phyloP scores from a whole-genome alignment of 2,329 filamentous ascomycete species.

The Pezicula neosporulosa region DNA sequence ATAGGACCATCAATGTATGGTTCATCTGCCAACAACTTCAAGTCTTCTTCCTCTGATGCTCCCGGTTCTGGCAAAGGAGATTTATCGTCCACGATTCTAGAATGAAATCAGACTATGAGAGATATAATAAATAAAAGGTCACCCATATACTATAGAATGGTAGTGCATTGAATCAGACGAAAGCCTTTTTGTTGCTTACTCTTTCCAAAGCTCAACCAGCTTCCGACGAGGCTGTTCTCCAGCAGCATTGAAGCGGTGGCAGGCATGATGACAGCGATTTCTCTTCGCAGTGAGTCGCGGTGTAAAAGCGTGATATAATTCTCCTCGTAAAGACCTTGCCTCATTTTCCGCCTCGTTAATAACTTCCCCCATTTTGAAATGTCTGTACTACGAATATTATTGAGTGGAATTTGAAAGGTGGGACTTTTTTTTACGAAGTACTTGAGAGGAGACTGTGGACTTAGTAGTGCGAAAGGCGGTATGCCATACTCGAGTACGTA shows the following conservation, averaged over 20 bases:
- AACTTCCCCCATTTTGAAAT: slow-evolving; percentile 10
- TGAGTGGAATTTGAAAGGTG: too few species aligned
- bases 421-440: too few species aligned
- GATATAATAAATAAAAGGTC: background rate
- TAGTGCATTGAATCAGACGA: background rate
- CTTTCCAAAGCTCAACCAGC: slow-evolving; percentile 65
- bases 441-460: background rate
- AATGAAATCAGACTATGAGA: background rate
- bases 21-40: slow-evolving; percentile 57
- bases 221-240: slow-evolving; percentile 57
- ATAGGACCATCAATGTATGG: slow-evolving; percentile 71
- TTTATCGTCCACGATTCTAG: slow-evolving; percentile 59
- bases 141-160: background rate
- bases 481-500: too few species aligned
- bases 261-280: slow-evolving; percentile 58
- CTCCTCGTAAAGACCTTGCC: slow-evolving; percentile 58
- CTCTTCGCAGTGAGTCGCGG: slow-evolving; percentile 64
- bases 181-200: slow-evolving; percentile 48
- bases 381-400: too few species aligned
- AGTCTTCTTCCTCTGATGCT: slow-evolving; percentile 59
- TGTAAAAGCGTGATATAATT: slow-evolving; percentile 73
- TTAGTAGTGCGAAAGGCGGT: background rate
- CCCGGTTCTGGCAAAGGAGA: slow-evolving; percentile 59
- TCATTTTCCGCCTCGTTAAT: slow-evolving; percentile 45
- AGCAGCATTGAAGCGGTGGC: slow-evolving; percentile 59